A percentile compares a stretch with the other conserved stretches of the same genome.
phyloP scores from a whole-genome alignment of 352 stramenopile genomes.

The Phytopythium vexans region DNA sequence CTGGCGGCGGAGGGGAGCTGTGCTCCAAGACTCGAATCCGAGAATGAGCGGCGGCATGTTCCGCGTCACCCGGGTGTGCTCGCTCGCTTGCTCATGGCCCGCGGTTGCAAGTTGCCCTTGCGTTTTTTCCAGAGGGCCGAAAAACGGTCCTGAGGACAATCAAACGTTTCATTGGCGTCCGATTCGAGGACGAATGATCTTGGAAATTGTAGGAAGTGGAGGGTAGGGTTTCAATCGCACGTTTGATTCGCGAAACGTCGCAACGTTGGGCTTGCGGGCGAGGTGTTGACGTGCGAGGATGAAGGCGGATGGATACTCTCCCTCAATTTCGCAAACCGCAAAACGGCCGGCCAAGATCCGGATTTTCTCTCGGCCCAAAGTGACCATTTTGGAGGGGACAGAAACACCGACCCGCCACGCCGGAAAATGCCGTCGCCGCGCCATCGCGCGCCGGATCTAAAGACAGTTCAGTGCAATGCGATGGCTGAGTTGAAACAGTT shows the following conservation, averaged over 20 bases:
- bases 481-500: not conserved
- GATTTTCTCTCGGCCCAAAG: not conserved
- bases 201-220: not conserved
- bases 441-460: no score
- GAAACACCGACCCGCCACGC: no score
- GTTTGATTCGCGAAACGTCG: constrained; percentile 18
- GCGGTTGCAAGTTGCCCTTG: no score
- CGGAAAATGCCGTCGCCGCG: no score
- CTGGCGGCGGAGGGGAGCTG: constrained; percentile 1
- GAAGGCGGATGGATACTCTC: not conserved
- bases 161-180: constrained; percentile 2
- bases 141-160: not conserved
- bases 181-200: constrained; percentile 1
- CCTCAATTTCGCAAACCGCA: no score
- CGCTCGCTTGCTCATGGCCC: not conserved
- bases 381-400: not conserved
- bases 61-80: not conserved
- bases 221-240: constrained; percentile 14
- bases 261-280: constrained; percentile 7
- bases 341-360: not conserved
- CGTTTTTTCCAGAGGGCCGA: no score
- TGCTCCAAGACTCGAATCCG: constrained; percentile 24
- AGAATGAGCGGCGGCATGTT: constrained; percentile 28
- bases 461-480: not conserved
- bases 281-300: constrained; percentile 14